Evolutionary conservation across 1,139 yeast genomes (phyloP).

Genomic region (Chernovozyma aurita): DNA sequence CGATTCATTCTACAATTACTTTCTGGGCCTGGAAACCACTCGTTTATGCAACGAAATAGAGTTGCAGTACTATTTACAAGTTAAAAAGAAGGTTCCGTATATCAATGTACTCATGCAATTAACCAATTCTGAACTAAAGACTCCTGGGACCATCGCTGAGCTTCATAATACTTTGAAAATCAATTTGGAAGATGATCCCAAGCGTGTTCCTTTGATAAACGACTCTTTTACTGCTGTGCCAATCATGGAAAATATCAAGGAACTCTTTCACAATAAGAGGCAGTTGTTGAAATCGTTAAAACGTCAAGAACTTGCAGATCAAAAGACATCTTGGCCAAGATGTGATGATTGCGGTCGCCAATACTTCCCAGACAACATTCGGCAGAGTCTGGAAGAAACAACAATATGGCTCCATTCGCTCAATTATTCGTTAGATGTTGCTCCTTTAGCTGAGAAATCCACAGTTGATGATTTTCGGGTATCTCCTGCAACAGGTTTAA

Average conservation of each 20-base stretch:
- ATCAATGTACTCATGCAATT: slow-evolving; percentile 6
- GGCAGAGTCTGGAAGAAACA: neutral
- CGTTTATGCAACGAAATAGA: slow-evolving; percentile 24
- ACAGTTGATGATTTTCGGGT: no score
- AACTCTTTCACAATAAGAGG: no score
- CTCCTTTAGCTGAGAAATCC: no score
- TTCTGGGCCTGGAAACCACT: slow-evolving; percentile 10
- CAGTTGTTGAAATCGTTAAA: neutral
- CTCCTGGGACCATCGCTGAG: neutral
- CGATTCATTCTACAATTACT: slow-evolving; percentile 54
- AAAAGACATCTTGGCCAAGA: neutral
- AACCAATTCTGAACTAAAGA: neutral
- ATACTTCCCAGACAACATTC: neutral
- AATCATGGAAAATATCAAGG: no score
- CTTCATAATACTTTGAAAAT: neutral
- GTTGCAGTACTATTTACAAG: slow-evolving; percentile 18
- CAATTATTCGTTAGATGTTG: neutral
- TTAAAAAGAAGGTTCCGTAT: slow-evolving; percentile 17
- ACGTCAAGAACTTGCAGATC: slow-evolving; percentile 1
- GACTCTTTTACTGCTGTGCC: no score
- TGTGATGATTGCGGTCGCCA: slow-evolving; percentile 1
- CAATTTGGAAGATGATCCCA: neutral
- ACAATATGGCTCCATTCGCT: slow-evolving; percentile 2
- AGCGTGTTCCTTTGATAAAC: no score
- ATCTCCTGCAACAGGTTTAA: no score